These are phyloP conservation scores for Penicillium arizonense DNA, from an alignment of 495 filamentous ascomycete genomes.

Conservation along the genomic window DNA sequence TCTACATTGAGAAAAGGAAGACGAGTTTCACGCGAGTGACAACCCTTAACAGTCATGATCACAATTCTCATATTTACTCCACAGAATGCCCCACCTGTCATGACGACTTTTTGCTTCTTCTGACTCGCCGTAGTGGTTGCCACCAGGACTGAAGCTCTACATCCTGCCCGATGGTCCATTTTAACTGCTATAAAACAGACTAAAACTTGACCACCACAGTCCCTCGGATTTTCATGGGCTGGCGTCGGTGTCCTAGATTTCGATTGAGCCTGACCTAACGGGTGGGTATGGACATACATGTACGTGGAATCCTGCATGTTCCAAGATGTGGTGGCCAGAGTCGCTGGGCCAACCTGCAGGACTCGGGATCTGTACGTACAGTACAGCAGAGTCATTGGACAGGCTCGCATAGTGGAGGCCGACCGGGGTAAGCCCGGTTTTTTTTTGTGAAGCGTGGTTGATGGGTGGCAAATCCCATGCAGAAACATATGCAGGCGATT, in stretches of 20 bases:
- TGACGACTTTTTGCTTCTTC: slow-evolving; percentile 14
- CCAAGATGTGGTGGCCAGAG: slow-evolving; percentile 9
- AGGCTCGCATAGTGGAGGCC: slow-evolving; percentile 1
- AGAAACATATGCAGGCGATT: slow-evolving; percentile 2
- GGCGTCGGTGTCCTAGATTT: slow-evolving; percentile 7
- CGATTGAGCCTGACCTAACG: slow-evolving; percentile 8
- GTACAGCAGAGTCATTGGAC: slow-evolving; percentile 1
- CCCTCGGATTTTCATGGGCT: background rate
- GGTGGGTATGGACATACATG: too few species aligned
- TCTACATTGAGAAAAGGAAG: background rate
- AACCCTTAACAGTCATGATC: background rate
- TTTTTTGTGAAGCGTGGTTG: slow-evolving; percentile 11
- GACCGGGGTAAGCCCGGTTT: slow-evolving; percentile 10
- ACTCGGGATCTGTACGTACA: slow-evolving; percentile 22
- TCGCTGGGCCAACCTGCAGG: slow-evolving; percentile 4
- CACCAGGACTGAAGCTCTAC: background rate
- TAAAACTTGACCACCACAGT: background rate
- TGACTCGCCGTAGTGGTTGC: background rate
- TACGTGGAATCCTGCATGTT: slow-evolving; percentile 7
- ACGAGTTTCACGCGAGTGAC: background rate
- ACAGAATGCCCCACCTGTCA: slow-evolving; percentile 8
- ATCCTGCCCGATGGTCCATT: slow-evolving; percentile 5
- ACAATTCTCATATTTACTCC: background rate
- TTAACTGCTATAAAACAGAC: background rate
- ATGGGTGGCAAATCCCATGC: slow-evolving; percentile 12